phyloP scores from a whole-genome alignment of 495 filamentous ascomycete genomes.

The Penicillium alfredii region DNA sequence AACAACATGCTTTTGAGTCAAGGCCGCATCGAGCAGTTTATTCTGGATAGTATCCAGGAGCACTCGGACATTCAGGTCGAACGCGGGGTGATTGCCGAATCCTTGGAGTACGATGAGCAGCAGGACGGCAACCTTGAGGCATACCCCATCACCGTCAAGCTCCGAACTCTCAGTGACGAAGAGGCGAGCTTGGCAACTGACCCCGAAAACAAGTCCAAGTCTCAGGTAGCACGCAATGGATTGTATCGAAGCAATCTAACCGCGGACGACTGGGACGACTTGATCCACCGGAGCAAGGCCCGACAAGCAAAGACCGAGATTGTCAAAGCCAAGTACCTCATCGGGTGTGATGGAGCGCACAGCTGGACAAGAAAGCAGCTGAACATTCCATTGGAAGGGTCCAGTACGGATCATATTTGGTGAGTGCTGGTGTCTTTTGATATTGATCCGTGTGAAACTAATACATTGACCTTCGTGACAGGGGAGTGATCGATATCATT shows the following conservation, averaged over 20 bases:
- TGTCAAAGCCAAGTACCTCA: conserved; percentile 54
- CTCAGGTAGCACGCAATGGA: conserved; percentile 38
- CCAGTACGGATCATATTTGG: conserved; percentile 56
- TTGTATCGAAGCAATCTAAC: conserved; percentile 52
- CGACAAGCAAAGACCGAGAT: conserved; percentile 25
- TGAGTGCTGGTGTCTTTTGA: too few species aligned
- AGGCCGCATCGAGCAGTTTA: conserved; percentile 50
- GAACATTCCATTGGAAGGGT: conserved; percentile 49
- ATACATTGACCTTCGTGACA: too few species aligned
- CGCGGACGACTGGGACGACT: conserved; percentile 52
- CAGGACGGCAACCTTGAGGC: conserved; percentile 37
- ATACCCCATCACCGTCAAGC: conserved; percentile 47
- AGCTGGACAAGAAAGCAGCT: conserved; percentile 51
- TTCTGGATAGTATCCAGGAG: conserved; percentile 44
- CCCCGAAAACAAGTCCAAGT: conserved; percentile 12
- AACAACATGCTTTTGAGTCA: too few species aligned
- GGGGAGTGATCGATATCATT: too few species aligned
- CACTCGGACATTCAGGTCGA: conserved; percentile 37
- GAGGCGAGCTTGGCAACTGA: too few species aligned
- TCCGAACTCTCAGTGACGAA: conserved; percentile 41
- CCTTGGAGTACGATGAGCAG: conserved; percentile 37
- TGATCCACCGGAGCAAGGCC: conserved; percentile 30
- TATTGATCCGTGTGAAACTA: too few species aligned
- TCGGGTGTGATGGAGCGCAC: conserved; percentile 60
- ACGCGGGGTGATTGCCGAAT: conserved; percentile 39